Base-by-base conservation (phyloP, 176 grass and related monocot genomes). In the Juncus effusus region DNA sequence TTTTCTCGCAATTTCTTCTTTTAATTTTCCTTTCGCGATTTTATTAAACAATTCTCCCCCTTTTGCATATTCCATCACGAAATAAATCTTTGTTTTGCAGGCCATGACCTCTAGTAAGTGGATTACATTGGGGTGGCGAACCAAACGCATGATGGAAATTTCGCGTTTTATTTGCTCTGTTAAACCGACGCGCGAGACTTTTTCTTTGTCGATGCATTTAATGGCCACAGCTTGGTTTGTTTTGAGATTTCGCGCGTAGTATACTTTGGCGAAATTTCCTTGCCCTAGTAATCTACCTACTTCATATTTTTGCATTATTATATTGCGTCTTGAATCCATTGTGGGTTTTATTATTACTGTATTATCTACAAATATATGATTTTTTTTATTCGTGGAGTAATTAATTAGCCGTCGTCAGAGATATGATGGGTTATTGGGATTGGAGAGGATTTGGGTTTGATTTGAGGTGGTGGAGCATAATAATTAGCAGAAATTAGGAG, bases 151-250 rank as follows among this genome's bases (percentile, higher is more conserved):
- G 62, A 97, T 73, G 1, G 93, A 88, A 36, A 97, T 91, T 69
- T 97, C 93, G 44, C 93, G 65, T 61, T 97, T 97, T 61, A 97
- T 91, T 62, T 97, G 93, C 56, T 97, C 93, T 52, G 86, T 79
- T 49, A 97, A 89, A 68, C 87, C 87, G 71, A 89, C 93, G 74
- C 79, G 87, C 59, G 74, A 73, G 41, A 97, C 82, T 77, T 86
- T 97, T 13, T 97, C 78, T 77, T 97, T 97, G 49, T 92, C 86
- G 40, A 97, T 91, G 79, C 88, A 88, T 81, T 97, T 97, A 77
- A 97, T 86, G 13, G 93, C 93, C 54, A 92, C 88, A 67, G 79
- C 85, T 74, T 86, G 93, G 63, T 79, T 67, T 36, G 54, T 79
- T 64, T 42, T 77, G 72, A 97, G 80, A 76, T 84, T 92, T 61